These are phyloP conservation scores for Leccinum subtestaceum DNA, from an alignment of 768 basidiomycete species.

Conservation along the genomic window DNA sequence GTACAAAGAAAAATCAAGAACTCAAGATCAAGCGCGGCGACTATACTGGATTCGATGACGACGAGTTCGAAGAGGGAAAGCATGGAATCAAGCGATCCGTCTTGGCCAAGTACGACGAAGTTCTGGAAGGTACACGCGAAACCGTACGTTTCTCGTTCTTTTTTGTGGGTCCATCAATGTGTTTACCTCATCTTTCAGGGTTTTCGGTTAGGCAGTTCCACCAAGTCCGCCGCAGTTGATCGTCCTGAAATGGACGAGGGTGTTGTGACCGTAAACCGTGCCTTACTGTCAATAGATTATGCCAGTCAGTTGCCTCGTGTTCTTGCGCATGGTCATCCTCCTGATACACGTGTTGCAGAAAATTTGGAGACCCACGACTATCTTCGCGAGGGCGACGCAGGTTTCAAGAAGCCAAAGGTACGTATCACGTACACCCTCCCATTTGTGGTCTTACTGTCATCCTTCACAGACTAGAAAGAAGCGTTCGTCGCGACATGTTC, in stretches of 20 bases:
- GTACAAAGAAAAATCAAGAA: constrained; percentile 73
- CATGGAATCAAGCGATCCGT: constrained; percentile 81
- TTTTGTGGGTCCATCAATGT: background rate
- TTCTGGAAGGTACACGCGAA: constrained; percentile 71
- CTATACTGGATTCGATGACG: constrained; percentile 97
- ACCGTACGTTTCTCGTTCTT: constrained; percentile 44
- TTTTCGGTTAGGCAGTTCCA: constrained; percentile 78
- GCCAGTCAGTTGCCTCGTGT: constrained; percentile 56
- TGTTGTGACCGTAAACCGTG: constrained; percentile 68
- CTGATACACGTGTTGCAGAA: constrained; percentile 48
- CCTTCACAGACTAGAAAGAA: constrained; percentile 84
- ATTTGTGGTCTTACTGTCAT: background rate
- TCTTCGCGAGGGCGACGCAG: constrained; percentile 83
- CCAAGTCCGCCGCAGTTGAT: constrained; percentile 34
- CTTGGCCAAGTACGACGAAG: constrained; percentile 89
- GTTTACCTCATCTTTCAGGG: constrained; percentile 46
- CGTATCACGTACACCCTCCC: constrained; percentile 8
- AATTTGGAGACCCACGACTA: constrained; percentile 85
- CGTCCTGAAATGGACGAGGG: constrained; percentile 48
- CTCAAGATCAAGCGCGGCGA: constrained; percentile 85
- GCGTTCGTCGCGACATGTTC: constrained; percentile 63
- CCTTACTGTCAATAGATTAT: constrained; percentile 84
- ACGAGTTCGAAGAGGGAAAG: constrained; percentile 78
- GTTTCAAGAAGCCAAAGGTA: constrained; percentile 95
- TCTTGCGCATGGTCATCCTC: background rate